Evolutionary conservation across 164 flowering plant genomes (phyloP), one percentile per base, ranked within the genome.

Genomic region (Piper betle): DNA sequence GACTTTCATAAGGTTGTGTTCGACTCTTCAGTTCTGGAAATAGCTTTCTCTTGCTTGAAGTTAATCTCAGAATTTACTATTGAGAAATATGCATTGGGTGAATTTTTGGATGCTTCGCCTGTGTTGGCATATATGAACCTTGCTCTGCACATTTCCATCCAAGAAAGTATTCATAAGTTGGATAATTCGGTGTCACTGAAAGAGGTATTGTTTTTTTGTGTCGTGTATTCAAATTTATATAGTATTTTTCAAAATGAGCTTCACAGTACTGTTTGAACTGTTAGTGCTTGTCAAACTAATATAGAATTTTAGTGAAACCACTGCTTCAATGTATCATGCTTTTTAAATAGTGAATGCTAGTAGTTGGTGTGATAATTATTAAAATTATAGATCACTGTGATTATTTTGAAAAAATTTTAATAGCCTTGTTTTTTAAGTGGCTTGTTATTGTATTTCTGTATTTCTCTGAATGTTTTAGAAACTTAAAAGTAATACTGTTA

Each of bases 101-200:
- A 81, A 33, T 79, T 64, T 68, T 70, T 83, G 80, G 85, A 83
- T 39, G 56, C 71, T 25, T 72, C 75, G 56, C 82, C 87, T 6
- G 66, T 91, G 62, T 56, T 72, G 61, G 91, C 97, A 66, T 88
- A 91, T 69, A 70, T 81, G 53, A 61, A 83, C 62, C 87, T 91
- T 74, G 74, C 88, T 58, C 63, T 87, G 75, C 87, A 88, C 61
- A 73, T 74, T 71, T 66, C 80, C 69, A 73, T 82, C 64, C 75
- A 74, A 64, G 65, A 66, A 62, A 64, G 65, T 59, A 61, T 64
- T 20, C n/a, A 57, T 38, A 42, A 37, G 25, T 43, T 33, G 19
- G 72, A 74, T 37, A 67, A 77, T 62, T 43, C 73, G 63, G 48
- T 62, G 52, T 52, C 74, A 61, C 46, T 61, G 53, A 33, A 62